A percentile compares a stretch with the other conserved stretches of the same genome.
These are phyloP conservation scores for Lactuca saligna DNA, from an alignment of 129 eudicot genomes.

Conservation along the genomic window DNA sequence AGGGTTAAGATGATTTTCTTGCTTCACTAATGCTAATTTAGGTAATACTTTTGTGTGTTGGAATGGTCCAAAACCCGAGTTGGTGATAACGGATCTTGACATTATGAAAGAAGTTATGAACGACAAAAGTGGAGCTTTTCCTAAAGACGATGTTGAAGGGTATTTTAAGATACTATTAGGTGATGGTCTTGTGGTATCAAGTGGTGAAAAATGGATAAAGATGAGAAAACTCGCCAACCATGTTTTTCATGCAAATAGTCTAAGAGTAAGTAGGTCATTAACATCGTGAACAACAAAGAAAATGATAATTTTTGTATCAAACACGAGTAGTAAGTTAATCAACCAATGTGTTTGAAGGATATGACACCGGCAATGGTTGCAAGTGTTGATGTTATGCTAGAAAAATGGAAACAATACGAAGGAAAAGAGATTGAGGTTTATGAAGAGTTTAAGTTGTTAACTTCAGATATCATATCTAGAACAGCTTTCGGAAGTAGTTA, in stretches of 20 bases:
- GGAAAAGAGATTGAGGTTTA: conserved; percentile 65
- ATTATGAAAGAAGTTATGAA: conserved; percentile 56
- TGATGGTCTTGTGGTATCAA: conserved; percentile 52
- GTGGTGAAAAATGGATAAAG: conserved; percentile 65
- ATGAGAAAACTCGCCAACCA: conserved; percentile 66
- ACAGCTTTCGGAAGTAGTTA: conserved; percentile 79
- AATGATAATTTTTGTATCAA: no score
- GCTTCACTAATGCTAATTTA: no score
- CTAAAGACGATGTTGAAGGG: conserved; percentile 54
- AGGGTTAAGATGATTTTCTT: no score
- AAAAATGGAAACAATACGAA: conserved; percentile 51
- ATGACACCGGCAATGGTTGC: conserved; percentile 56
- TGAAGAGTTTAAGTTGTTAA: conserved; percentile 52
- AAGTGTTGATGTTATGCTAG: conserved; percentile 46
- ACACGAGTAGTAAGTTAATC: background rate
- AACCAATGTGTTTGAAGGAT: conserved; percentile 33
- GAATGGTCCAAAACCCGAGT: conserved; percentile 63
- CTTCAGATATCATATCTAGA: conserved; percentile 63
- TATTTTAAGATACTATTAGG: conserved; percentile 59
- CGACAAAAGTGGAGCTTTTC: conserved; percentile 46
- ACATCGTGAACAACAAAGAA: background rate
- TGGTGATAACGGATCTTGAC: conserved; percentile 66
- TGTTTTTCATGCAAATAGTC: conserved; percentile 58
- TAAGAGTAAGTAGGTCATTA: conserved; percentile 37
- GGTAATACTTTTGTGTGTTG: conserved; percentile 58